Percentiles rank a stretch among this genome's conserved stretches.
These are phyloP conservation scores for Helianthus annuus DNA, from an alignment of 129 eudicot genomes.

Conservation along the genomic window HanXRQr2.0-SUNRISE NC_035443.2:12772297-12772796, in stretches of 20 bases:
- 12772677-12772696: no score
- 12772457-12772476: not conserved
- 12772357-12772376: not conserved
- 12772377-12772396: not conserved
- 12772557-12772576: not conserved
- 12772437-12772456: not conserved
- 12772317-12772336: no score
- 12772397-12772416: not conserved
- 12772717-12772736: no score
- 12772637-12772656: no score
- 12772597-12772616: no score
- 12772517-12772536: not conserved
- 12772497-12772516: not conserved
- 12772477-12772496: not conserved
- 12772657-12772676: no score
- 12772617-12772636: no score
- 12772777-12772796: no score
- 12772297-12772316: no score
- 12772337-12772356: not conserved
- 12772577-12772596: not conserved
- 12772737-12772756: no score
- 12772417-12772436: not conserved
- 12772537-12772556: not conserved
- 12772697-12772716: no score
- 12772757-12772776: no score